phyloP scores from a whole-genome alignment of 2,329 filamentous ascomycete genomes.

The Monilinia fructicola region DNA sequence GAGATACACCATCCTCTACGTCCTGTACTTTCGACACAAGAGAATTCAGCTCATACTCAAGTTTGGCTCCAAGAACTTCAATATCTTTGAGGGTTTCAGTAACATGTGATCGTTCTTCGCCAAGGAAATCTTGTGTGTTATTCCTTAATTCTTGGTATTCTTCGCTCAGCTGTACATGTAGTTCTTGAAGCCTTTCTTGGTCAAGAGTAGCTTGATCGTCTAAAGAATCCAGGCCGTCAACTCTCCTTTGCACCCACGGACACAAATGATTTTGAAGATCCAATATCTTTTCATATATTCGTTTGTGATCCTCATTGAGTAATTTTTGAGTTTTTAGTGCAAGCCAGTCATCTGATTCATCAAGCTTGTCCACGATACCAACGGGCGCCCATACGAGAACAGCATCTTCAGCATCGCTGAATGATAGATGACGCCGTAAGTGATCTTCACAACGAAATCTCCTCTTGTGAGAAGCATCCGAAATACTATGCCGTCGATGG shows the following conservation, averaged over 20 bases:
- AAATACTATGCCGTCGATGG: constrained; percentile 62
- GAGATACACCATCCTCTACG: constrained; percentile 76
- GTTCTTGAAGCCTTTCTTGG: constrained; percentile 61
- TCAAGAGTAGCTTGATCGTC: constrained; percentile 63
- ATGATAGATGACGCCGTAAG: constrained; percentile 72
- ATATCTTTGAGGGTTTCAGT: constrained; percentile 74
- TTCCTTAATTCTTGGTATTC: constrained; percentile 67
- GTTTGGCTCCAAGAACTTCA: constrained; percentile 75
- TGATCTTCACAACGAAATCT: constrained; percentile 54
- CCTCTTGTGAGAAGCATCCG: constrained; percentile 40
- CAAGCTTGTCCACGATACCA: constrained; percentile 43
- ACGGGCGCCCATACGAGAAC: constrained; percentile 65
- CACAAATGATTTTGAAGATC: constrained; percentile 53
- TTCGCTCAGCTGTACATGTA: constrained; percentile 71
- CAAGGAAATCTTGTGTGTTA: constrained; percentile 66
- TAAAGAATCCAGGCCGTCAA: constrained; percentile 57
- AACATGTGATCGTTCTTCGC: constrained; percentile 66
- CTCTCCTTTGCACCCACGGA: constrained; percentile 60
- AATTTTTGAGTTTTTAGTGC: constrained; percentile 42
- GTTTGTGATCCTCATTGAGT: constrained; percentile 54
- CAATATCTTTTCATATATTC: constrained; percentile 54
- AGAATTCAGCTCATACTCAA: constrained; percentile 87
- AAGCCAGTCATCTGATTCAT: constrained; percentile 36
- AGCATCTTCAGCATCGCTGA: constrained; percentile 73
- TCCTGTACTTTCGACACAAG: constrained; percentile 81